Base-by-base conservation (phyloP, 371 early-diverging fungal genomes). In the Gilbertella persicaria region DNA sequence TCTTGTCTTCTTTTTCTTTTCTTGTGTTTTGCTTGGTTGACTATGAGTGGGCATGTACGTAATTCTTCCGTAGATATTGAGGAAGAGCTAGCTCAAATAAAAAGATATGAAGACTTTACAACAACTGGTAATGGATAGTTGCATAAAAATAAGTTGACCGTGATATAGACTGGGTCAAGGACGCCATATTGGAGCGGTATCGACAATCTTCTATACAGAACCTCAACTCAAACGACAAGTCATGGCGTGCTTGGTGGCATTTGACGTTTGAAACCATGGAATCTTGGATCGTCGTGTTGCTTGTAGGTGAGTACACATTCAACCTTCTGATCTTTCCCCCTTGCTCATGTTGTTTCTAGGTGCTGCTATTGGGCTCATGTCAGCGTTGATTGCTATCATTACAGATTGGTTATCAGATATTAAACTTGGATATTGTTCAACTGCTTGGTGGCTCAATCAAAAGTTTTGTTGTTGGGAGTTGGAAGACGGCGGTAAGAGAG, bases 391-490 rank as follows among this genome's bases (percentile, higher is more conserved):
- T 53, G 89, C 94, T 50, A 90, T 97, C 40, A 78, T 80, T n/a
- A 87, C 92, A 16, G 87, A 88, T 45, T 91, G 90, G 88, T 75
- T 97, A 9, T 87, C 88, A 37, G 93, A 92, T 65, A 71, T 91
- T 37, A 92, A 95, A 59, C 45, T 86, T 4, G 98, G 98, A 0
- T 90, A 88, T 61, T 98, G 98, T 62, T 69, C 73, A 4, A 83
- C 70, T n/a, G 90, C 82, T 1, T 97, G 95, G 89, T 97, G 95
- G 88, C 67, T 97, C 37, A 95, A 92, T 67, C 86, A 90, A 61
- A 92, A 94, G 67, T 97, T 97, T 71, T 97, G 98, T 70, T 97
- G 98, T 66, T 95, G 94, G 94, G 85, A 87, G 49, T 75, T 85
- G 10, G 84, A 77, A 66, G 67, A 73, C 29, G 64, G 73, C 66